Percentiles rank a stretch among this genome's conserved stretches.
Conservation (phyloP, 2,329 filamentous ascomycete genomes). For the Dissoconium aciculare region DNA sequence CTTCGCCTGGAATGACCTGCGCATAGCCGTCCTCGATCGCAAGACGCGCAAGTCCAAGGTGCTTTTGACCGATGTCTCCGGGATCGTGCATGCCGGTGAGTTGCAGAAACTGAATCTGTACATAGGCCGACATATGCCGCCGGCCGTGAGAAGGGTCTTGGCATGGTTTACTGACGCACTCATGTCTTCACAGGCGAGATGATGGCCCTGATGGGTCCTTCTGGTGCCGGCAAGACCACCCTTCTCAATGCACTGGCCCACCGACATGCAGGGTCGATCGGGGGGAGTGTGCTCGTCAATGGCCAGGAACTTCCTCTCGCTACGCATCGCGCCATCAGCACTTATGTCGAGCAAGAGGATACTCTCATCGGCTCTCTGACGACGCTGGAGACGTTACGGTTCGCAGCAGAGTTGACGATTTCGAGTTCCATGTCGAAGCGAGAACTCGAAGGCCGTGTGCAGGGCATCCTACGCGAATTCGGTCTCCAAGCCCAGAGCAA, state of each 20-base stretch:
- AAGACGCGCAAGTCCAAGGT: constrained; percentile 14
- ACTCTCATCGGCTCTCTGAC: constrained; percentile 65
- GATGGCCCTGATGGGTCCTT: constrained; percentile 64
- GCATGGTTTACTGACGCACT: too few species aligned
- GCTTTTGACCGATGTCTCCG: constrained; percentile 45
- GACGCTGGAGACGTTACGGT: constrained; percentile 59
- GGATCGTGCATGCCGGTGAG: constrained; percentile 34
- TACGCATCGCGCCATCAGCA: constrained; percentile 40
- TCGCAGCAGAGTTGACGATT: constrained; percentile 52
- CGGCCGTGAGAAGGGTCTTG: too few species aligned
- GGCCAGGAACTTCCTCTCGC: constrained; percentile 27
- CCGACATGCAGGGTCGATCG: constrained; percentile 35
- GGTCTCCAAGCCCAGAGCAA: constrained; percentile 52
- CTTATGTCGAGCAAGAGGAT: constrained; percentile 77
- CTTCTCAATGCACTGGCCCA: constrained; percentile 63
- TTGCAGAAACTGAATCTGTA: too few species aligned
- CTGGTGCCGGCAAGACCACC: constrained; percentile 59
- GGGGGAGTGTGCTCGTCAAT: constrained; percentile 44
- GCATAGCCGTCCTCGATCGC: constrained; percentile 54
- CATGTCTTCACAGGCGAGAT: constrained; percentile 44
- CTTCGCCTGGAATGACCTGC: constrained; percentile 49
- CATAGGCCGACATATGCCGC: too few species aligned
- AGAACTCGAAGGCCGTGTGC: constrained; percentile 36
- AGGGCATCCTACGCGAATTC: constrained; percentile 51
- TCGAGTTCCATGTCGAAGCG: constrained; percentile 2